Base-by-base conservation (phyloP, 2,329 filamentous ascomycete genomes). In the Botrytis tulipae region DNA sequence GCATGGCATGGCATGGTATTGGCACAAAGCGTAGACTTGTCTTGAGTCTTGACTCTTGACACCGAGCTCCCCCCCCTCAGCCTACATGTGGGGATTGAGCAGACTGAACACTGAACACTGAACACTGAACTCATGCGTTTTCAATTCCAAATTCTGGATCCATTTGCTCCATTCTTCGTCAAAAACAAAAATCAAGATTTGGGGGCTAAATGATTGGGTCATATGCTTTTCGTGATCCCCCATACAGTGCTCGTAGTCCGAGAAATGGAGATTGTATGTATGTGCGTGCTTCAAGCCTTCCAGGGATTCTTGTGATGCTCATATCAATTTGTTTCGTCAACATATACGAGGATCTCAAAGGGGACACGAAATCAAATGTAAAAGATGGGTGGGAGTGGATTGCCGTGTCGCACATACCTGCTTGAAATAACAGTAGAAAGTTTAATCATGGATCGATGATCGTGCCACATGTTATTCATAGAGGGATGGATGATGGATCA, bases 151-250 rank as follows among this genome's bases (percentile, higher is more conserved):
- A 54, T 40, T 54, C 65, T 54, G 65, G 46, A 40, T 40, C 46
- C 65, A 37, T 40, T 29, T 54, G 46, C 29, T 57, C 65, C 65
- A 67, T 67, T 42, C 65, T 42, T 68, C 9, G 22, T 29, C 25
- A 18, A 63, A 42, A 63, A 44, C 8, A 40, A 35, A 48, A 25
- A 42, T 32, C 65, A 68, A 57, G 57, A 51, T 51, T 40, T 37
- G 61, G 40, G 70, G 62, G 48, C 62, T 8, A 60, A 67, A 46
- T 51, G 51, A 72, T 72, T 72, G 71, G 71, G 20, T 63, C 44
- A 29, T 32, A 12, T 37, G 66, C 4, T 65, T 71, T 63, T 71
- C 68, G 68, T 48, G n/a, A 22, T 57, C 65, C 35, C 46, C 46
- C 51, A 54, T 68, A 22, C 48, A 48, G 32, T 37, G 7, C 46